Conservation (phyloP, 768 basidiomycete species). For the Kwoniella dendrophila region DNA sequence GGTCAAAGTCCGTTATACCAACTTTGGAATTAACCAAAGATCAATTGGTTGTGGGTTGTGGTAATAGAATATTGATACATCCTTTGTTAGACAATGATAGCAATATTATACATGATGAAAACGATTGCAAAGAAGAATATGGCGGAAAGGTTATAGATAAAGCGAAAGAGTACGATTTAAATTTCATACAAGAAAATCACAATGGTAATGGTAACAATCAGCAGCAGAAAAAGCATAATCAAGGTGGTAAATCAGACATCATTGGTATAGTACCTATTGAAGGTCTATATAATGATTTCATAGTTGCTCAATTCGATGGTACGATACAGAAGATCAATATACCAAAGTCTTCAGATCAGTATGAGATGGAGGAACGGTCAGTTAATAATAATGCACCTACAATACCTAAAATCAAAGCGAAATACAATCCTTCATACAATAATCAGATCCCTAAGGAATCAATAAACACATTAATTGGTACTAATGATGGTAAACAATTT, state of each 20-base stretch:
- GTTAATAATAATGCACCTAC: background rate
- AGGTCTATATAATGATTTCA: slow-evolving; percentile 1
- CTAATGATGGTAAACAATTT: slow-evolving; percentile 12
- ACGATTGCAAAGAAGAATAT: too few species aligned
- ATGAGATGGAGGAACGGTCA: background rate
- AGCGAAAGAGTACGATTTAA: slow-evolving; percentile 32
- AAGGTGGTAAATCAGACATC: slow-evolving; percentile 41
- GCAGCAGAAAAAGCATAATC: slow-evolving; percentile 4
- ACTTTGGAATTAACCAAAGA: slow-evolving; percentile 31
- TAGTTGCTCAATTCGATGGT: slow-evolving; percentile 46
- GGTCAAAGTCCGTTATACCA: slow-evolving; percentile 40
- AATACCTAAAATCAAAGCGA: slow-evolving; percentile 25
- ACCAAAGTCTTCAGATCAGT: background rate
- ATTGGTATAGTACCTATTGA: slow-evolving; percentile 28
- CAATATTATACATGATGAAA: too few species aligned
- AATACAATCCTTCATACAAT: slow-evolving; percentile 15
- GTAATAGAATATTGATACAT: slow-evolving; percentile 35
- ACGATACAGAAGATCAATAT: slow-evolving; percentile 30
- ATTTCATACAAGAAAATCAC: too few species aligned
- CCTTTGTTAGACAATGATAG: too few species aligned
- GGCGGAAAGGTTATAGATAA: slow-evolving; percentile 23
- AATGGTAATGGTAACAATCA: too few species aligned
- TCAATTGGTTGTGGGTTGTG: slow-evolving; percentile 34
- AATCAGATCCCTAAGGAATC: slow-evolving; percentile 5
- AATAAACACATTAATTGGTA: slow-evolving; percentile 21